These are phyloP conservation scores for Lasiodiplodia sp. DNA, from an alignment of 2,329 filamentous ascomycete species.

Conservation along the genomic window DNA sequence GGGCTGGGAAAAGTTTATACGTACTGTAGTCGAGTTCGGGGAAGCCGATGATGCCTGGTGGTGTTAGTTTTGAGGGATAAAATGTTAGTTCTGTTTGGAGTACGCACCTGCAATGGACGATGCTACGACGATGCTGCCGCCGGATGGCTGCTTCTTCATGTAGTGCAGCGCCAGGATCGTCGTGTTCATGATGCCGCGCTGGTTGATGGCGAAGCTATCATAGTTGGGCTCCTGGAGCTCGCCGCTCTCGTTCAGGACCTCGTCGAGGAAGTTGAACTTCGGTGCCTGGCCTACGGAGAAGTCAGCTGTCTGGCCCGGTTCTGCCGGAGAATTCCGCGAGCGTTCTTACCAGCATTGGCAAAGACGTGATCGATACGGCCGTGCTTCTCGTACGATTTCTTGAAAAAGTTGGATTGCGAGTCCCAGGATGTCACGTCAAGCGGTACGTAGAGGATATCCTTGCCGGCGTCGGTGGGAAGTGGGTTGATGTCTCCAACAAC, in stretches of 20 bases:
- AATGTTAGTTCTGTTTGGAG: too few species aligned
- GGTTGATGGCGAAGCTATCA: slow-evolving; percentile 54
- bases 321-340: neutral
- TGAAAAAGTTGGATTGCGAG: slow-evolving; percentile 60
- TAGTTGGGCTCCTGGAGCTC: slow-evolving; percentile 40
- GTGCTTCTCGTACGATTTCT: slow-evolving; percentile 52
- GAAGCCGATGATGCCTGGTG: slow-evolving; percentile 40
- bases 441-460: slow-evolving; percentile 37
- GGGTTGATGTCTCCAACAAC: slow-evolving; percentile 62
- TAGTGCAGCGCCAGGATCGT: slow-evolving; percentile 58
- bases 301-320: neutral
- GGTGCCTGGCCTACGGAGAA: slow-evolving; percentile 33
- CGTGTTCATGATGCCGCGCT: slow-evolving; percentile 60
- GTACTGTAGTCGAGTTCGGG: slow-evolving; percentile 41
- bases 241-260: slow-evolving; percentile 40
- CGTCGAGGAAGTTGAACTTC: slow-evolving; percentile 37
- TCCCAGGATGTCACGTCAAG: slow-evolving; percentile 54
- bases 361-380: slow-evolving; percentile 56
- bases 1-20: too few species aligned
- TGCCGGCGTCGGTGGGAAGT: slow-evolving; percentile 36
- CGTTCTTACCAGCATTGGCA: slow-evolving; percentile 42
- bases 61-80: too few species aligned
- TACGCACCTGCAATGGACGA: slow-evolving; percentile 40
- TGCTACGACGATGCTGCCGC: slow-evolving; percentile 43
- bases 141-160: slow-evolving; percentile 46